Percentiles rank a stretch among this genome's conserved stretches.
These are phyloP conservation scores for Lodderomyces elongisporus DNA, from an alignment of 1,139 yeast genomes.

Conservation along the genomic window DNA sequence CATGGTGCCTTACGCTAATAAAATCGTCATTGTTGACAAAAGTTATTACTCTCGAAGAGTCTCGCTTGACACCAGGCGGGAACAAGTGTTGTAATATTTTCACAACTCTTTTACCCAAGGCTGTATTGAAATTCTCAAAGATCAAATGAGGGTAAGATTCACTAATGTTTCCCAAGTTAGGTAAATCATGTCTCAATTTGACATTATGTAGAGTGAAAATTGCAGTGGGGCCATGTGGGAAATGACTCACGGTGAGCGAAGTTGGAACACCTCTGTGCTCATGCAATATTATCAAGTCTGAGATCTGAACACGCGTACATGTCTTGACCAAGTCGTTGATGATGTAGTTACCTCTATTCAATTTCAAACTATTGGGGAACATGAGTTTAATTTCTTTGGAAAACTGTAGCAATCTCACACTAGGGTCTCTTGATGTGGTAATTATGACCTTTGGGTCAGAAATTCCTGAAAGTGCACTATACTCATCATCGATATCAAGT, in stretches of 20 bases:
- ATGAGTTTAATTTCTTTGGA: conserved; percentile 86
- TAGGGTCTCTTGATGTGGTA: conserved; percentile 91
- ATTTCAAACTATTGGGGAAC: conserved; percentile 83
- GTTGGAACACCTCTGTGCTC: conserved; percentile 99
- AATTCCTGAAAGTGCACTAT: conserved; percentile 79
- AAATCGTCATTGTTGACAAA: conserved; percentile 89
- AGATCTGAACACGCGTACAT: conserved; percentile 62
- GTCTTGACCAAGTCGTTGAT: conserved; percentile 82
- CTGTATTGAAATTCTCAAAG: conserved; percentile 84
- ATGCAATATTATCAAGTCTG: conserved; percentile 81
- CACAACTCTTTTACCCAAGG: conserved; percentile 78
- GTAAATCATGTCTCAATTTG: conserved; percentile 86
- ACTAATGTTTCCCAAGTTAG: conserved; percentile 79
- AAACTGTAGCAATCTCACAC: conserved; percentile 79
- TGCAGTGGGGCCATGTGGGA: conserved; percentile 98
- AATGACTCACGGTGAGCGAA: conserved; percentile 84
- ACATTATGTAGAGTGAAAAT: conserved; percentile 93
- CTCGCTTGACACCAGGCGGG: conserved; percentile 95
- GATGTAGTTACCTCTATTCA: conserved; percentile 90
- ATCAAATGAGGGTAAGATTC: conserved; percentile 93
- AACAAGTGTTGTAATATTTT: conserved; percentile 81
- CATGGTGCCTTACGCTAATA: conserved; percentile 91
- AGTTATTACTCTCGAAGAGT: conserved; percentile 76
- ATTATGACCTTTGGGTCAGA: conserved; percentile 90
- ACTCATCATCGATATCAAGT: conserved; percentile 71